phyloP scores from a whole-genome alignment of 305 asterid genomes.

The Fraxinus paxiana region DNA sequence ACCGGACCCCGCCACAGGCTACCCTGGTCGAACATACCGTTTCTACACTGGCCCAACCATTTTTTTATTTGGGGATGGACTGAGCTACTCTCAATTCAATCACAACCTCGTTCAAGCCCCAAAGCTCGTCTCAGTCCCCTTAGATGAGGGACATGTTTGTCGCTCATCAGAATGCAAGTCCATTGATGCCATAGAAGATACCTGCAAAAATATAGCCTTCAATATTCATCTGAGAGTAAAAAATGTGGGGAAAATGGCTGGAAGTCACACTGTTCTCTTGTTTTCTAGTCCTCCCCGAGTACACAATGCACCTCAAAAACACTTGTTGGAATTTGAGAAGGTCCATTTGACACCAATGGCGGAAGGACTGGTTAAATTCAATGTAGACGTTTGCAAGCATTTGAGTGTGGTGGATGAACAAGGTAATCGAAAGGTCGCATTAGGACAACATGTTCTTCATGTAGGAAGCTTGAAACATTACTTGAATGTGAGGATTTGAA shows the following conservation, averaged over 20 bases:
- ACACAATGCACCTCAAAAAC: constrained; percentile 55
- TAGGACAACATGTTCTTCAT: constrained; percentile 54
- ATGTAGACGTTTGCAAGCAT: constrained; percentile 55
- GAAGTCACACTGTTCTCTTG: constrained; percentile 47
- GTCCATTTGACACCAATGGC: constrained; percentile 34
- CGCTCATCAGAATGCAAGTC: constrained; percentile 43
- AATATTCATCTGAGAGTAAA: constrained; percentile 38
- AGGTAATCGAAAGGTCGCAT: constrained; percentile 44
- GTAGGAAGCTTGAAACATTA: constrained; percentile 54
- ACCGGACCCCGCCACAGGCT: constrained; percentile 56
- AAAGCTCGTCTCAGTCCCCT: constrained; percentile 28
- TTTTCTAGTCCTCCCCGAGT: constrained; percentile 50
- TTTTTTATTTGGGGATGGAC: constrained; percentile 69
- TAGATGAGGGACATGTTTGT: constrained; percentile 50
- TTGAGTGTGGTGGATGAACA: constrained; percentile 56
- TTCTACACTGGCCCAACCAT: constrained; percentile 72
- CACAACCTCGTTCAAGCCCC: constrained; percentile 49
- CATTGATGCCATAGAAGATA: constrained; percentile 35
- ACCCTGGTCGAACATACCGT: constrained; percentile 76
- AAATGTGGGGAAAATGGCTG: constrained; percentile 41
- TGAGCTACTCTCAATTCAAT: constrained; percentile 55
- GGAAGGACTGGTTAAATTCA: constrained; percentile 43
- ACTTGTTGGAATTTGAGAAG: constrained; percentile 48
- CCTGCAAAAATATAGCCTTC: constrained; percentile 35
- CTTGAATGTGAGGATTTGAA: constrained; percentile 43